phyloP scores from a whole-genome alignment of 2,329 filamentous ascomycete species.

The Aspergillus vadensis region DNA sequence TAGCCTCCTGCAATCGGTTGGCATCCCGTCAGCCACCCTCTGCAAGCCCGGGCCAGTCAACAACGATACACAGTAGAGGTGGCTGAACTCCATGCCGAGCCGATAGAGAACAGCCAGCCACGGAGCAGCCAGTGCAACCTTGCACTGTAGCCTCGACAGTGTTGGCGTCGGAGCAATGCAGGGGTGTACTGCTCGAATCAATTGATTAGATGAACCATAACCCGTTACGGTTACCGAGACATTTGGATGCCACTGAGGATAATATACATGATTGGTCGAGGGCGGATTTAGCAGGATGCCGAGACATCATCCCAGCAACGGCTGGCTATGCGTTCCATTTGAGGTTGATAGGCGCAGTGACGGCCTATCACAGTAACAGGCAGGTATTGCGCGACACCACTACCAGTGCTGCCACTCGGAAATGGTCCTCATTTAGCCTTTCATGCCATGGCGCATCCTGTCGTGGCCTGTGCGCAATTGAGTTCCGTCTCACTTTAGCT shows the following conservation, averaged over 20 bases:
- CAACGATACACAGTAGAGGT: neutral
- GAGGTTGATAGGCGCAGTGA: neutral
- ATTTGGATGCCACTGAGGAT: neutral
- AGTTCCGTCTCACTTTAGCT: neutral
- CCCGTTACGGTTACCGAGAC: conserved; percentile 7
- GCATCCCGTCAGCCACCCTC: conserved; percentile 5
- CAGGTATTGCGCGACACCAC: neutral
- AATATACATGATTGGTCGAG: conserved; percentile 6
- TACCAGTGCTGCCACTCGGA: neutral
- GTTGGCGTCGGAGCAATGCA: neutral
- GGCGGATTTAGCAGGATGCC: neutral
- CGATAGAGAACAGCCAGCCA: neutral
- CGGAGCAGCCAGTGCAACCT: neutral
- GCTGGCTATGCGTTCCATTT: neutral
- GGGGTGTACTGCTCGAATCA: neutral
- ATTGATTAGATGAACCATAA: conserved; percentile 4
- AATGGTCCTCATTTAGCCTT: neutral
- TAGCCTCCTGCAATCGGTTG: neutral
- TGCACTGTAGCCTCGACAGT: neutral
- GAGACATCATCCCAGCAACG: conserved; percentile 9
- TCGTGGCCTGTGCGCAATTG: neutral
- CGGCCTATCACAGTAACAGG: neutral
- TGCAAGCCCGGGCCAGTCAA: neutral
- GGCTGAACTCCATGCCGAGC: neutral
- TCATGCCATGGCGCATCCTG: neutral